A percentile compares a stretch with the other conserved stretches of the same genome.
These are phyloP conservation scores for Emmonsiellopsis sp. DNA, from an alignment of 2,329 filamentous ascomycete genomes.

Conservation along the genomic window DNA sequence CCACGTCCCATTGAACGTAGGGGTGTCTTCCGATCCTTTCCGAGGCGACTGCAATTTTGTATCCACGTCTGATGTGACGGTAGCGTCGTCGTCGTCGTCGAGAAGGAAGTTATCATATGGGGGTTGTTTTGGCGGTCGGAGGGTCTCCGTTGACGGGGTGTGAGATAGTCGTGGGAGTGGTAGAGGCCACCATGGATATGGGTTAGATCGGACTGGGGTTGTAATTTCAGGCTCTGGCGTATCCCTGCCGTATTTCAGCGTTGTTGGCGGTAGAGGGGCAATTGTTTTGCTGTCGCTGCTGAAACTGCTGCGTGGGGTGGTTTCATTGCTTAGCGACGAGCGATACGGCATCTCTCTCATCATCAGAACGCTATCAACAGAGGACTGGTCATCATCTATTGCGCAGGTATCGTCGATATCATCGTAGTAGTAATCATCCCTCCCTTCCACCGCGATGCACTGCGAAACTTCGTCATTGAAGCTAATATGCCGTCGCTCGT, in stretches of 20 bases:
- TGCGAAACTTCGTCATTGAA: slow-evolving; percentile 95
- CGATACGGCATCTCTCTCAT: slow-evolving; percentile 58
- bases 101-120: slow-evolving; percentile 7
- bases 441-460: slow-evolving; percentile 85
- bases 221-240: slow-evolving; percentile 7
- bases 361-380: slow-evolving; percentile 70
- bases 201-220: not conserved
- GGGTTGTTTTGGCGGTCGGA: slow-evolving; percentile 3
- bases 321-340: slow-evolving; percentile 43
- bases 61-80: slow-evolving; percentile 2
- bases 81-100: slow-evolving; percentile 4
- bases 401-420: slow-evolving; percentile 6
- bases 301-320: slow-evolving; percentile 46
- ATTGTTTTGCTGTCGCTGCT: slow-evolving; percentile 70
- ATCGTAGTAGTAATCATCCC: slow-evolving; percentile 35
- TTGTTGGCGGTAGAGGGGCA: slow-evolving; percentile 78
- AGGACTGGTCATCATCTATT: slow-evolving; percentile 45
- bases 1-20: not conserved
- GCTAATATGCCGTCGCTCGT: slow-evolving; percentile 72
- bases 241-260: slow-evolving; percentile 56
- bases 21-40: not conserved
- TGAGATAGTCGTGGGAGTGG: slow-evolving; percentile 2
- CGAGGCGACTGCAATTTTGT: not conserved
- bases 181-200: slow-evolving; percentile 3
- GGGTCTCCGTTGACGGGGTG: slow-evolving; percentile 7